Evolutionary conservation across 306 rosid genomes (phyloP).

Genomic region (Vigna trinervia): DNA sequence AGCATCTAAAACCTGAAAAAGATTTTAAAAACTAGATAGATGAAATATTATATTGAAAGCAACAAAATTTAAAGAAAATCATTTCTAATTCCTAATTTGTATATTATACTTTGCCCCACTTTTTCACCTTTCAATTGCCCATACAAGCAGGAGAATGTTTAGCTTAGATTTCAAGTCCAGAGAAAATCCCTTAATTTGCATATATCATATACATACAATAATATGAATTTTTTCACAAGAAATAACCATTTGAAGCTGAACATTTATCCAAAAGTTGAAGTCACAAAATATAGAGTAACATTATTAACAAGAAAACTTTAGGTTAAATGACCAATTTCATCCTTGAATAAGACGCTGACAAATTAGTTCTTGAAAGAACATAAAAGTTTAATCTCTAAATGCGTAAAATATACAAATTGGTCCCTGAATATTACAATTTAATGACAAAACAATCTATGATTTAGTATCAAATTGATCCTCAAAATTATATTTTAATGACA

Average conservation of each 20-base stretch:
- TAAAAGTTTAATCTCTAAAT: too few species aligned
- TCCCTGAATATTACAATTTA: too few species aligned
- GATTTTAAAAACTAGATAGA: not conserved
- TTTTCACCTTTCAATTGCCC: not conserved
- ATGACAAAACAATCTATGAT: too few species aligned
- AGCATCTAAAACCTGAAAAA: slow-evolving; percentile 76
- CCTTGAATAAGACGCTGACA: too few species aligned
- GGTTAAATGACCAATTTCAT: too few species aligned
- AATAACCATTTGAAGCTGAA: slow-evolving; percentile 13
- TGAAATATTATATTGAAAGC: slow-evolving; percentile 28
- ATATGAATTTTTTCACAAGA: not conserved
- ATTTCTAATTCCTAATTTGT: not conserved
- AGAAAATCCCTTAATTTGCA: slow-evolving; percentile 12
- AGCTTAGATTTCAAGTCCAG: not conserved
- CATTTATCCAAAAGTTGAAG: not conserved
- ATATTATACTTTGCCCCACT: not conserved
- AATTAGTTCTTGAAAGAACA: too few species aligned
- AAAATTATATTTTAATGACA: too few species aligned
- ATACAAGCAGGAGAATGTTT: not conserved
- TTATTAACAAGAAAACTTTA: not conserved
- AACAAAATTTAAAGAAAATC: not conserved
- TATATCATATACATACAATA: not conserved
- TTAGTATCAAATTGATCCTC: too few species aligned
- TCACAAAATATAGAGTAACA: not conserved
- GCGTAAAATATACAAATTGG: too few species aligned